phyloP scores from a whole-genome alignment of 1,139 yeast species.

The Pichia sp. region DNA sequence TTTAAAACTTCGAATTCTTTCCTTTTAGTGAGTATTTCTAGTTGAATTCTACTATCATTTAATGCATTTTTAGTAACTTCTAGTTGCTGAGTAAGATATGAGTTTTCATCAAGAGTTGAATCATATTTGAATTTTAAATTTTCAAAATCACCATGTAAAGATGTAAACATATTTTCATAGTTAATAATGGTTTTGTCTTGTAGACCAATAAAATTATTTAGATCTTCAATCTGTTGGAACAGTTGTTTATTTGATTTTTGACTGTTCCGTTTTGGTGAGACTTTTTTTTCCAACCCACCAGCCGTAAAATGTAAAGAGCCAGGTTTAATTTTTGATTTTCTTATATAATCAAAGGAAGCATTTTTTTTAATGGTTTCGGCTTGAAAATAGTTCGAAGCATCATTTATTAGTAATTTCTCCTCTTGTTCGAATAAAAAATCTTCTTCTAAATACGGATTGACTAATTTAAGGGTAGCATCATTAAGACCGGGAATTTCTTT shows the following conservation, averaged over 20 bases:
- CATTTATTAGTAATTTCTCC: too few relatives aligned
- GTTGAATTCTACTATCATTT: background rate
- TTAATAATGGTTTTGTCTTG: conserved; percentile 2
- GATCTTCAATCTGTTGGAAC: background rate
- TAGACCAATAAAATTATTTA: background rate
- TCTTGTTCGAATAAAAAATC: too few relatives aligned
- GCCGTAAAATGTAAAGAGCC: too few relatives aligned
- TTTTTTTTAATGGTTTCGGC: too few relatives aligned
- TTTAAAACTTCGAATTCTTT: background rate
- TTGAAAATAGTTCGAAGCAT: too few relatives aligned
- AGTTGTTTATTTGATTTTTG: background rate
- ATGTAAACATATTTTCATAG: background rate
- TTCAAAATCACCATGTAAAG: background rate
- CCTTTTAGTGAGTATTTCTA: background rate
- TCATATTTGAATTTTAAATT: conserved; percentile 1
- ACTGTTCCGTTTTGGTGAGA: too few relatives aligned
- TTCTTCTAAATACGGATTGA: too few relatives aligned
- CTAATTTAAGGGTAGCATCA: too few relatives aligned
- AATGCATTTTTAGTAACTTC: background rate
- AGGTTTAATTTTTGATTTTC: too few relatives aligned
- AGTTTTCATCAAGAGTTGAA: background rate
- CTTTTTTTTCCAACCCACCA: too few relatives aligned
- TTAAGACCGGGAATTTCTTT: too few relatives aligned
- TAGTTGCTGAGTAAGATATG: background rate
- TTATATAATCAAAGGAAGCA: too few relatives aligned